Conservation (phyloP, 805 yeast genomes). For the Monosporozyma unispora region DNA sequence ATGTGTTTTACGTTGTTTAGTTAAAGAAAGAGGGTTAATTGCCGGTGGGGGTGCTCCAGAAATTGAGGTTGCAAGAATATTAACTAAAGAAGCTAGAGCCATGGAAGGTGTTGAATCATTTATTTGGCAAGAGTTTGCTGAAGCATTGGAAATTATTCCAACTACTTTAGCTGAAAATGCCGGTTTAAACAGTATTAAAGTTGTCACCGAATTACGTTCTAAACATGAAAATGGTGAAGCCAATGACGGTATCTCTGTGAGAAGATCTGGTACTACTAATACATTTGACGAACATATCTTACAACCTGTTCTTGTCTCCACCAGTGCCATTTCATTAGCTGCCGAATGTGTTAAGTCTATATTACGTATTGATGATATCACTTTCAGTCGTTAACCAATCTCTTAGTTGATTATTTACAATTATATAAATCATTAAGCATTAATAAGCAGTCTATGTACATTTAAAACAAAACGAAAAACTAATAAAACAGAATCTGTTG, state of each 20-base stretch:
- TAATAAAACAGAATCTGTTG: background rate
- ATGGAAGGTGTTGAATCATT: constrained; percentile 82
- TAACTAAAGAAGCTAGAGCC: constrained; percentile 61
- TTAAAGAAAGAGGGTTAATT: constrained; percentile 78
- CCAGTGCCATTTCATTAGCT: constrained; percentile 89
- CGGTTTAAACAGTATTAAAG: constrained; percentile 82
- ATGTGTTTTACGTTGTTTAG: constrained; percentile 87
- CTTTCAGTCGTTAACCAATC: constrained; percentile 69
- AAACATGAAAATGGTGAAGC: constrained; percentile 85
- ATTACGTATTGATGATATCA: constrained; percentile 92
- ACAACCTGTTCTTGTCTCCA: constrained; percentile 92
- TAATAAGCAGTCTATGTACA: background rate
- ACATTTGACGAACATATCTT: constrained; percentile 88
- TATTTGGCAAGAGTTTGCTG: constrained; percentile 86
- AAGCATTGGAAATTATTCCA: constrained; percentile 87
- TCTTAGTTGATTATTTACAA: no score
- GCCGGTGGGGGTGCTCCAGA: constrained; percentile 99
- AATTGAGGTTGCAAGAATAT: constrained; percentile 71
- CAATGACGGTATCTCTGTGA: constrained; percentile 91
- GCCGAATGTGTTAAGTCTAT: constrained; percentile 95
- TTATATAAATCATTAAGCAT: constrained; percentile 1
- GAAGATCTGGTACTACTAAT: constrained; percentile 88
- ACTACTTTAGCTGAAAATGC: constrained; percentile 93
- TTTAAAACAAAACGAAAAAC: background rate
- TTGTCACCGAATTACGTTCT: constrained; percentile 84